phyloP scores from a whole-genome alignment of 106 monocot genomes.

The Ottelia alismoides region DNA sequence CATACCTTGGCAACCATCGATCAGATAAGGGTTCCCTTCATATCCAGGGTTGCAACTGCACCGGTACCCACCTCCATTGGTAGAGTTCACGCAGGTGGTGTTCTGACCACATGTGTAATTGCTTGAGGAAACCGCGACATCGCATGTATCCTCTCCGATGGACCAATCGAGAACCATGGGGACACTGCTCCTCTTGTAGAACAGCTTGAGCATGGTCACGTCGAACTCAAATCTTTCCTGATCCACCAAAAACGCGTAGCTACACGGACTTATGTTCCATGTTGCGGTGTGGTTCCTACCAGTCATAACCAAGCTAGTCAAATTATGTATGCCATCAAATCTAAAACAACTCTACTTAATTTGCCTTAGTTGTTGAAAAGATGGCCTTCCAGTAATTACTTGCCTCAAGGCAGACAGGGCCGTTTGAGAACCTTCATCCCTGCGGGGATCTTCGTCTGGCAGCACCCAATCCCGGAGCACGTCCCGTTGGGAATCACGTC shows the following conservation, averaged over 20 bases:
- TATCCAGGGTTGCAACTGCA: background rate
- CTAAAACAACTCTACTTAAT: background rate
- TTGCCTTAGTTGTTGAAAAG: constrained; percentile 2
- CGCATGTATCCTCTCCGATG: background rate
- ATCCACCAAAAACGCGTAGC: constrained; percentile 6
- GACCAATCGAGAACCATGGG: constrained; percentile 1
- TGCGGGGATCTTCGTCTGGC: constrained; percentile 4
- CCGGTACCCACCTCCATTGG: background rate
- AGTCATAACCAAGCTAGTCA: no score
- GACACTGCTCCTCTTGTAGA: background rate
- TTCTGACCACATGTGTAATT: background rate
- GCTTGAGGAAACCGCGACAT: background rate
- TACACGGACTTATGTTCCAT: no score
- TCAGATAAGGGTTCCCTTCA: constrained; percentile 1
- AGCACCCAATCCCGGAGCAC: constrained; percentile 8
- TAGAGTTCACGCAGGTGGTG: background rate
- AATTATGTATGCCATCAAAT: no score
- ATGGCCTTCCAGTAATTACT: no score
- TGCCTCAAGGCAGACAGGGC: background rate
- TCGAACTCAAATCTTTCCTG: background rate
- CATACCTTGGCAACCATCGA: background rate
- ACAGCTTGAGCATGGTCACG: background rate
- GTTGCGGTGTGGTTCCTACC: no score
- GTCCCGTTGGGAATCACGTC: background rate
- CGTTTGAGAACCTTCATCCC: constrained; percentile 1